Percentiles rank a stretch among this genome's conserved stretches.
Conservation (phyloP, 495 filamentous ascomycete species). For the Penicillium turbatum region DNA sequence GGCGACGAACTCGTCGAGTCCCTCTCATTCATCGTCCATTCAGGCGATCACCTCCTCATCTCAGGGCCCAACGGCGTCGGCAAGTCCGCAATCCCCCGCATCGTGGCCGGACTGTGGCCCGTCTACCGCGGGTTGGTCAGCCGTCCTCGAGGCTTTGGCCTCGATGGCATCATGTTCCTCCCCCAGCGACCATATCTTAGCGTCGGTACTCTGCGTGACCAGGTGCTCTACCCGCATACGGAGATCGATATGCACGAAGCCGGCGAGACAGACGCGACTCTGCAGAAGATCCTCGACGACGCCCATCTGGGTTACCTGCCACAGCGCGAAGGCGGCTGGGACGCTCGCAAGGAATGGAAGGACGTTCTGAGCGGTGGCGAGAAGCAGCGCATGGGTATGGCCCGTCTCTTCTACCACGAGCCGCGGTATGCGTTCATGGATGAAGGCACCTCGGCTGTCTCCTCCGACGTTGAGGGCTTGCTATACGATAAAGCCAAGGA, state of each 20-base stretch:
- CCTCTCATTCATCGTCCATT: constrained; percentile 78
- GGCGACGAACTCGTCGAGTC: constrained; percentile 89
- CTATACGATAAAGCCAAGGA: constrained; percentile 90
- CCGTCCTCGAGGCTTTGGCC: constrained; percentile 70
- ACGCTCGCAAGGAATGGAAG: constrained; percentile 96
- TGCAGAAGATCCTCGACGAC: constrained; percentile 72
- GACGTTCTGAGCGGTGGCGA: constrained; percentile 96
- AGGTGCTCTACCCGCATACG: constrained; percentile 96
- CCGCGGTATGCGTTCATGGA: constrained; percentile 91
- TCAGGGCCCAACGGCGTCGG: constrained; percentile 94
- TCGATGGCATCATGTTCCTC: constrained; percentile 96
- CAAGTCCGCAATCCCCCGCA: constrained; percentile 83
- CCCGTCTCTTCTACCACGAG: constrained; percentile 88
- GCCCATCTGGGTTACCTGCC: constrained; percentile 85
- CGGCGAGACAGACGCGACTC: constrained; percentile 65
- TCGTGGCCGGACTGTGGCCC: constrained; percentile 93
- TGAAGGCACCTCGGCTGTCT: constrained; percentile 91
- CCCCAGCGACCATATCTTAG: constrained; percentile 92
- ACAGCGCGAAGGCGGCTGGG: constrained; percentile 92
- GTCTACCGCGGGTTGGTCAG: constrained; percentile 89
- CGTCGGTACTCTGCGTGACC: constrained; percentile 91
- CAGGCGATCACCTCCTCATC: constrained; percentile 89
- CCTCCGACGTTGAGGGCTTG: constrained; percentile 88
- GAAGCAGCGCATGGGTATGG: constrained; percentile 92
- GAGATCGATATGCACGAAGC: constrained; percentile 89